These are phyloP conservation scores for Periconia digitata DNA, from an alignment of 2,329 filamentous ascomycete species.

Conservation along the genomic window DNA sequence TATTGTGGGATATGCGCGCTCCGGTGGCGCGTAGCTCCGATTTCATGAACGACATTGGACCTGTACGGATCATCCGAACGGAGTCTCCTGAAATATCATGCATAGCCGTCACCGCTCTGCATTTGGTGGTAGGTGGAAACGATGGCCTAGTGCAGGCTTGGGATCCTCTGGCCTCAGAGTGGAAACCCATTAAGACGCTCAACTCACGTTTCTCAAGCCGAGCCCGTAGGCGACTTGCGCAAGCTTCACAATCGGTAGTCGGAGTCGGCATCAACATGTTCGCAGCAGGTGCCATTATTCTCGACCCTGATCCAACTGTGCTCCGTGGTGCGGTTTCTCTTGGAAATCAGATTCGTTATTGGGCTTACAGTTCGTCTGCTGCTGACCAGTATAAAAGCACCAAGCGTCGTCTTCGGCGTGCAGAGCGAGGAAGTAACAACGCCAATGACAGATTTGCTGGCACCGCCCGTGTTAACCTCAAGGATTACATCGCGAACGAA, in stretches of 20 bases:
- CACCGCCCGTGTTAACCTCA: conserved; percentile 69
- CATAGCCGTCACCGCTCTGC: conserved; percentile 79
- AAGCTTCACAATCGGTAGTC: conserved; percentile 67
- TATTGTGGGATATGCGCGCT: conserved; percentile 84
- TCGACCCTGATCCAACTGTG: conserved; percentile 85
- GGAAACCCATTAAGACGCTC: conserved; percentile 78
- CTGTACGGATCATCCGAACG: conserved; percentile 82
- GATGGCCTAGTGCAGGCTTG: conserved; percentile 95
- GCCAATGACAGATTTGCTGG: conserved; percentile 60
- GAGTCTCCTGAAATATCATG: conserved; percentile 86
- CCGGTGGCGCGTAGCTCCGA: conserved; percentile 57
- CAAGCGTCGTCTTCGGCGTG: conserved; percentile 76
- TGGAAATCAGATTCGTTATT: conserved; percentile 85
- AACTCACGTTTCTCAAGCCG: conserved; percentile 82
- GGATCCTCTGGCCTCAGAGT: conserved; percentile 86
- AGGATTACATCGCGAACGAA: conserved; percentile 85
- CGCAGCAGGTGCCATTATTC: conserved; percentile 77
- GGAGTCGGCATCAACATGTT: conserved; percentile 75
- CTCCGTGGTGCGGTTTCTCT: conserved; percentile 85
- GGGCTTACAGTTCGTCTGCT: conserved; percentile 84
- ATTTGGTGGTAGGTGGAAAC: conserved; percentile 88
- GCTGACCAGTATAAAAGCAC: conserved; percentile 72
- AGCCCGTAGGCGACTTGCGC: conserved; percentile 72
- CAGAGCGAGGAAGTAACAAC: conserved; percentile 64
- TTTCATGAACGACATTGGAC: conserved; percentile 62